phyloP scores from a whole-genome alignment of 2,329 filamentous ascomycete genomes.

The Aspergillus ustus region DNA sequence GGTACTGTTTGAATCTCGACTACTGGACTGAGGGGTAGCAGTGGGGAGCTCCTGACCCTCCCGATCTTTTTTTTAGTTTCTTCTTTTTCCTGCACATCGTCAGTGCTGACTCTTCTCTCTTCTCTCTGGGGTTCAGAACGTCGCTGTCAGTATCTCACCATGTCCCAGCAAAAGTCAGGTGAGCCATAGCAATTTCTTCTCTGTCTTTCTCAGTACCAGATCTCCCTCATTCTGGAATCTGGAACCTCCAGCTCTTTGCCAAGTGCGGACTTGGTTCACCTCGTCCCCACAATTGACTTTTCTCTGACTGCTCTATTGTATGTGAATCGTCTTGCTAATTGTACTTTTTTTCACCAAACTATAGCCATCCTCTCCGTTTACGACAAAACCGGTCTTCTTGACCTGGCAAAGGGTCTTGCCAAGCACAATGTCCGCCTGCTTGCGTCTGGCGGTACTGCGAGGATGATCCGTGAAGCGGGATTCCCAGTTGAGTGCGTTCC shows the following conservation, averaged over 20 bases:
- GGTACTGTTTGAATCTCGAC: neutral
- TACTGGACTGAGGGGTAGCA: conserved; percentile 14
- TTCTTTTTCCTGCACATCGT: conserved; percentile 13
- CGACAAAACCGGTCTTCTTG: conserved; percentile 94
- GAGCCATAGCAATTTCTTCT: conserved; percentile 25
- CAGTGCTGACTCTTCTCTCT: conserved; percentile 12
- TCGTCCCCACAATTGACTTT: conserved; percentile 22
- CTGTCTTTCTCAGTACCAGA: conserved; percentile 20
- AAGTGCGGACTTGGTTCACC: conserved; percentile 25
- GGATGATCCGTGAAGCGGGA: conserved; percentile 94
- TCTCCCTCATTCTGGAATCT: conserved; percentile 16
- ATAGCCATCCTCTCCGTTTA: conserved; percentile 94
- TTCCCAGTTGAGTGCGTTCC: conserved; percentile 85
- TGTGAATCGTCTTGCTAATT: conserved; percentile 17
- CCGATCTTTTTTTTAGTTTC: conserved; percentile 19
- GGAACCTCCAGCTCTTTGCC: conserved; percentile 16
- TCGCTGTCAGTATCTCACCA: conserved; percentile 31
- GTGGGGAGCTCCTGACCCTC: conserved; percentile 11
- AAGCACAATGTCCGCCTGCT: conserved; percentile 90
- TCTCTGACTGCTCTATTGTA: conserved; percentile 20
- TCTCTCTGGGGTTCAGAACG: conserved; percentile 28
- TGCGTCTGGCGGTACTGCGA: conserved; percentile 92
- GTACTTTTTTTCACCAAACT: neutral
- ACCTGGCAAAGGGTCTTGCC: conserved; percentile 87
- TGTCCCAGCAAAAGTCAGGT: conserved; percentile 50